Percentiles rank a stretch among this genome's conserved stretches.
Conservation (phyloP, 2,329 filamentous ascomycete genomes). For the Penicillium sp. region DNA sequence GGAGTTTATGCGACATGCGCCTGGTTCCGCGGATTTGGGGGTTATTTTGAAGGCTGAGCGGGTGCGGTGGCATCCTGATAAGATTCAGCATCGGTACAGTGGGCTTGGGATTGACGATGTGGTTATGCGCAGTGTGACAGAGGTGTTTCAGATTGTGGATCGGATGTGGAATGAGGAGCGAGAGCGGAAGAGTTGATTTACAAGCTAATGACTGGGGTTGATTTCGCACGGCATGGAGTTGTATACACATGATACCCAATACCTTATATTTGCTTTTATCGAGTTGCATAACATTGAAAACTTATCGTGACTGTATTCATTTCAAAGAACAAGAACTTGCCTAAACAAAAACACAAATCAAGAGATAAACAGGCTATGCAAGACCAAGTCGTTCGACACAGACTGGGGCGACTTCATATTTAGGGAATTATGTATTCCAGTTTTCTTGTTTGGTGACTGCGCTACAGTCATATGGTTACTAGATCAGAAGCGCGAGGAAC, state of each 20-base stretch:
- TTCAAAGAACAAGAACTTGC: conserved; percentile 15
- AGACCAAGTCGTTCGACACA: conserved; percentile 18
- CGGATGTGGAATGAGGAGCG: conserved; percentile 69
- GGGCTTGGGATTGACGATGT: conserved; percentile 66
- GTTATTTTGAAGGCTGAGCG: conserved; percentile 76
- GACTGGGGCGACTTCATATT: conserved; percentile 11
- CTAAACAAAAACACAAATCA: conserved; percentile 7
- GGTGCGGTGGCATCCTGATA: conserved; percentile 95
- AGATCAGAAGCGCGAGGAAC: conserved; percentile 42
- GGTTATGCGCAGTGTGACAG: conserved; percentile 77
- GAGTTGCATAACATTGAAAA: conserved; percentile 3
- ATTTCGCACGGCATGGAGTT: not conserved
- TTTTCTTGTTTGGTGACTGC: not conserved
- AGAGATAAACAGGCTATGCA: conserved; percentile 24
- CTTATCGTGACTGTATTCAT: conserved; percentile 24
- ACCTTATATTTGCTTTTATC: not conserved
- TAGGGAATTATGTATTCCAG: not conserved
- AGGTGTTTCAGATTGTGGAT: conserved; percentile 90
- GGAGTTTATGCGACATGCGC: conserved; percentile 66
- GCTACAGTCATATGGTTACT: not conserved
- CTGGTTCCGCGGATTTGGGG: conserved; percentile 37
- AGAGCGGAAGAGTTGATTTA: conserved; percentile 15
- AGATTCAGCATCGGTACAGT: conserved; percentile 87
- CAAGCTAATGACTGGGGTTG: not conserved
- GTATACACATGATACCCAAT: conserved; percentile 12